Base-by-base conservation (phyloP, 148 eudicot genomes). In the Dysphania ambrosioides region DNA sequence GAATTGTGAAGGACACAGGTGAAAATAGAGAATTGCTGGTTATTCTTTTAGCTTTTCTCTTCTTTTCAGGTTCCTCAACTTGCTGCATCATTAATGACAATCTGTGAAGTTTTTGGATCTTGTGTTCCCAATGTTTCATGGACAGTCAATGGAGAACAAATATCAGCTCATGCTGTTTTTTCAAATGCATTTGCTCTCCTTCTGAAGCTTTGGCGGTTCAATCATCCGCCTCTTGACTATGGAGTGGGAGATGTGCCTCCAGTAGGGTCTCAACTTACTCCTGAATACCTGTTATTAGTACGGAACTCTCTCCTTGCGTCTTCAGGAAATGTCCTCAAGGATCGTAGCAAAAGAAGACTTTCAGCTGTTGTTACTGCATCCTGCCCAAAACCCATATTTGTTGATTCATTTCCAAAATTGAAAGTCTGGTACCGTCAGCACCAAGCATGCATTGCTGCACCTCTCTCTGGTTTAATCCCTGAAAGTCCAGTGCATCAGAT, bases 241-340 rank as follows among this genome's bases (percentile, higher is more conserved):
- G 89, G 93, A 41, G 89, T 90, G 26, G 99, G 99, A 70, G 96
- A 90, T 26, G 96, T 95, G 64, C 99, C 99, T 27, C 99, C 97
- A 23, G 97, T 95, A 6, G 99, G 99, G 57, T 90, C 90, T 53
- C 99, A 88, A 73, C 90, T 95, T 32, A 92, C 99, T 60, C 99
- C 99, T 0, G 99, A 92, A 74, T 92, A 88, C 79, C 93, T 95
- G 59, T 69, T 95, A 23, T 66, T 87, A 75, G 86, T 89, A 29
- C 87, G 98, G 9, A 95, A 95, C 79, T 90, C 96, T 66, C 86
- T 83, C 55, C 77, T 95, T 30, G 35, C 91, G 60, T 88, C 96
- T 75, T 86, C 98, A 30, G 88, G 76, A 74, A 85, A 82, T 76
- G 73, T 78, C 32, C 85, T 78, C 19, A 75, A 83, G 71, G 89